phyloP scores from a whole-genome alignment of 2,329 filamentous ascomycete species.

The Nemania abortiva region DNA sequence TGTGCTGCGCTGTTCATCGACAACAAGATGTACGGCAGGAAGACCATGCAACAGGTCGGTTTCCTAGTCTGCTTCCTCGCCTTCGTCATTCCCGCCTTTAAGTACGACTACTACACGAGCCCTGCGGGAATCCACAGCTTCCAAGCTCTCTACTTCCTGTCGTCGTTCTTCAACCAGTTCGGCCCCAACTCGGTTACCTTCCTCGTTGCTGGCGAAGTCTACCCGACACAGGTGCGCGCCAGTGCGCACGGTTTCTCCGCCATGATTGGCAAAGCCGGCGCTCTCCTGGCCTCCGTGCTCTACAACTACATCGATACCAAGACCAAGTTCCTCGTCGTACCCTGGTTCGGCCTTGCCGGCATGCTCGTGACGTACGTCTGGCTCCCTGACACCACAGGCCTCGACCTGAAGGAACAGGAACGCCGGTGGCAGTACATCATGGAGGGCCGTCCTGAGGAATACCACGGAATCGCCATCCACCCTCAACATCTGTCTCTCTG shows the following conservation, averaged over 20 bases:
- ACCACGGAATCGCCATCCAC: slow-evolving; percentile 94
- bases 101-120: slow-evolving; percentile 84
- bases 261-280: slow-evolving; percentile 88
- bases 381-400: slow-evolving; percentile 95
- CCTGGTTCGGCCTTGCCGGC: slow-evolving; percentile 90
- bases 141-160: slow-evolving; percentile 98
- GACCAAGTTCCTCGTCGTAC: slow-evolving; percentile 90
- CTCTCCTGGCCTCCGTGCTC: slow-evolving; percentile 85
- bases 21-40: slow-evolving; percentile 96
- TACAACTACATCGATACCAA: slow-evolving; percentile 94
- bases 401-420: slow-evolving; percentile 97
- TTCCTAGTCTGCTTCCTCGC: slow-evolving; percentile 94
- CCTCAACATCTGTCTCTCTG: slow-evolving; percentile 87
- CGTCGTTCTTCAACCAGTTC: slow-evolving; percentile 99
- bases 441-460: slow-evolving; percentile 79
- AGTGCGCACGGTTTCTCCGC: slow-evolving; percentile 96
- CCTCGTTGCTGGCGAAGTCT: slow-evolving; percentile 96
- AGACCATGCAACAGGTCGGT: slow-evolving; percentile 94
- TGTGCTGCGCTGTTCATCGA: slow-evolving; percentile 89
- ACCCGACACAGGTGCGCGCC: slow-evolving; percentile 91
- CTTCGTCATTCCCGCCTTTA: slow-evolving; percentile 91
- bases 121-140: slow-evolving; percentile 82
- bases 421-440: slow-evolving; percentile 91
- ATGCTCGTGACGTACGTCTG: slow-evolving; percentile 86
- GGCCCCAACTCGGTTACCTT: slow-evolving; percentile 97